Conservation (phyloP, 139 green algal species). For the Chlamydomonas sp. region DNA sequence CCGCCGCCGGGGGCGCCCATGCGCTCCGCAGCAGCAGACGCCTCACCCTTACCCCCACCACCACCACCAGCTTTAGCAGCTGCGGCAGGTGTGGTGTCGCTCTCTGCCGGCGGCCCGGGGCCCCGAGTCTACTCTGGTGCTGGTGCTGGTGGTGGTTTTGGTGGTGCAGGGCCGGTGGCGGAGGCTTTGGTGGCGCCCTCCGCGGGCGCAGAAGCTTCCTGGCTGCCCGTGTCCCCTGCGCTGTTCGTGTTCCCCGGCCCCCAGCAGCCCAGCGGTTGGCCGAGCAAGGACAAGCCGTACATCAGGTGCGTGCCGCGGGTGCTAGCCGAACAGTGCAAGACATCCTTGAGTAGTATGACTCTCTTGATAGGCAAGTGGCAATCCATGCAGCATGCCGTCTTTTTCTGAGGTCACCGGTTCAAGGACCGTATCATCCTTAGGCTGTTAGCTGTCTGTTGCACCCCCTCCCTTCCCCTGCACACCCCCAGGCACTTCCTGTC, state of each 20-base stretch:
- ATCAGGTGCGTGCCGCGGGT: not conserved
- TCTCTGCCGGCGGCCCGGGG: not conserved
- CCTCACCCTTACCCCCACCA: not conserved
- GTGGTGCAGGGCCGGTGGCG: not conserved
- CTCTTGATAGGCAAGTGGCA: not conserved
- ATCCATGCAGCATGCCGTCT: not conserved
- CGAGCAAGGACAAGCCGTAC: not conserved
- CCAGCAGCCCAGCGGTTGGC: not conserved
- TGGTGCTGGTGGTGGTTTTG: not conserved
- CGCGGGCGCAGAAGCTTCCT: not conserved
- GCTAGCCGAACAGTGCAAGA: not conserved
- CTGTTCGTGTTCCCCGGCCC: not conserved
- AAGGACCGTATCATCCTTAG: not conserved
- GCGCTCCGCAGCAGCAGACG: not conserved
- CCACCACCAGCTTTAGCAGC: not conserved
- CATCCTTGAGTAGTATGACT: not conserved
- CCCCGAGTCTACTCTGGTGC: not conserved
- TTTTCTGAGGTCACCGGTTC: not conserved
- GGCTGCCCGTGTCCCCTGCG: not conserved
- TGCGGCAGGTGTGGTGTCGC: not conserved
- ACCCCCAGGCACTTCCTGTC: slow-evolving; percentile 12
- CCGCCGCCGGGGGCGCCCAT: slow-evolving; percentile 12
- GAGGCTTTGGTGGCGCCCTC: not conserved
- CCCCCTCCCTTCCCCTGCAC: not conserved
- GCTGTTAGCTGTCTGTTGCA: not conserved